Base-by-base conservation (phyloP, 2,329 filamentous ascomycete genomes). In the Aspergillus ustus region DNA sequence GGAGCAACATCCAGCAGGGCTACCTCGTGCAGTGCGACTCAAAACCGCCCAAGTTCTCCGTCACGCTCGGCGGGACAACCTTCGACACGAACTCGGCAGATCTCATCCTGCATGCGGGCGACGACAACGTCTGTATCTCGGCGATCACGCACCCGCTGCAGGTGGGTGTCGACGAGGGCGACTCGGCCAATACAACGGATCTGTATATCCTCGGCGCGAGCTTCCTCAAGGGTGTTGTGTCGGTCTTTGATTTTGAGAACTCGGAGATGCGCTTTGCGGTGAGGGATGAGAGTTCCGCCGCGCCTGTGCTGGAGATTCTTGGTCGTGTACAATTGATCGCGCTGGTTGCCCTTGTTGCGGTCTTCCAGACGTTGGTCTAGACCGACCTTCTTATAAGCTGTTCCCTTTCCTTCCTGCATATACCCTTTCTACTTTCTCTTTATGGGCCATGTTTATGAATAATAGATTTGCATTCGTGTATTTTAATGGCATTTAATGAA, bases 221-320 rank as follows among this genome's bases (percentile, higher is more conserved):
- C 7, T 84, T 81, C 67, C 72, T 82, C 72, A 81, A 80, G 70
- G 82, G 81, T 60, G 81, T 84, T 0, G 70, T 84, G 8, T 72
- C 78, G 4, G 80, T 84, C 1, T 84, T 82, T 66, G 82, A 84
- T 70, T 74, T 84, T 57, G 81, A 80, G 7, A 77, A 75, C 29
- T 73, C 68, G n/a, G 70, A 79, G 72, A 76, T 83, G 77, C 61
- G 57, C 11, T 69, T 69, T 52, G 64, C 66, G 0, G 25, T 19
- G n/a, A 43, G 46, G 34, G 37, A 45, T 8, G 34, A 49, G 28
- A 50, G 31, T 19, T 20, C 31, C 44, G 55, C 55, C 9, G 19
- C 34, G 7, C 34, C 6, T 13, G 20, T 19, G 22, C 31, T 51
- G 45, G 25, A 43, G 20, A 22, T 43, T 0, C 46, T 57, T 7